phyloP scores from a whole-genome alignment of 208 protist genomes.

The Crithidia thermophila region DNA sequence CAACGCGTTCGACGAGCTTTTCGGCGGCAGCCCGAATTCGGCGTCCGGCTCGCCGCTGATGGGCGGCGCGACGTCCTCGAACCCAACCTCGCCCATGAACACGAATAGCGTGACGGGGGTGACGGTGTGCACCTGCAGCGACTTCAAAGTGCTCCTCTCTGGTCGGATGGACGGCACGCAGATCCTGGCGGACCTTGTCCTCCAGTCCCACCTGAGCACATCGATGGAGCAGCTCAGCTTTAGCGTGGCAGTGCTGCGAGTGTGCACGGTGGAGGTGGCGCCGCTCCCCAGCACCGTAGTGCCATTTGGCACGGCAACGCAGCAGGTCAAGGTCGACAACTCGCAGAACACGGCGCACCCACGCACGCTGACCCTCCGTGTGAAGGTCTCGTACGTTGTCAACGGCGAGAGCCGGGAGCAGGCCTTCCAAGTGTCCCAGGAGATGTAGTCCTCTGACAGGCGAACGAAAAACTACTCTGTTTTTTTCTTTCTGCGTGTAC shows the following conservation, averaged over 20 bases:
- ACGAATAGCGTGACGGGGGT: constrained; percentile 12
- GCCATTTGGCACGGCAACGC: constrained; percentile 40
- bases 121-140: constrained; percentile 52
- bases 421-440: constrained; percentile 63
- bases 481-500: neutral
- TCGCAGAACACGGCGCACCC: constrained; percentile 47
- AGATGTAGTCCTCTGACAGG: neutral
- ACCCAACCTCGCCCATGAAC: neutral
- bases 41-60: constrained; percentile 11
- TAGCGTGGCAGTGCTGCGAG: constrained; percentile 73
- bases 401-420: constrained; percentile 46
- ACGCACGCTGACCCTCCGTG: constrained; percentile 56
- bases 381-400: constrained; percentile 74
- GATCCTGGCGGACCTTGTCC: constrained; percentile 39
- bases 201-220: constrained; percentile 37
- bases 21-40: constrained; percentile 14
- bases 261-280: constrained; percentile 56
- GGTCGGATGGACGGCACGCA: constrained; percentile 22
- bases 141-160: constrained; percentile 52
- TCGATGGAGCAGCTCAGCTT: constrained; percentile 61
- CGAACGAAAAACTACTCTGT: too few relatives aligned
- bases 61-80: neutral
- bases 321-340: constrained; percentile 62
- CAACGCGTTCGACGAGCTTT: constrained; percentile 32
- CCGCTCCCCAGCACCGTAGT: constrained; percentile 48